These are phyloP conservation scores for Cinnamomum micranthum DNA, from an alignment of 164 flowering plant genomes.

Conservation along the genomic window DNA sequence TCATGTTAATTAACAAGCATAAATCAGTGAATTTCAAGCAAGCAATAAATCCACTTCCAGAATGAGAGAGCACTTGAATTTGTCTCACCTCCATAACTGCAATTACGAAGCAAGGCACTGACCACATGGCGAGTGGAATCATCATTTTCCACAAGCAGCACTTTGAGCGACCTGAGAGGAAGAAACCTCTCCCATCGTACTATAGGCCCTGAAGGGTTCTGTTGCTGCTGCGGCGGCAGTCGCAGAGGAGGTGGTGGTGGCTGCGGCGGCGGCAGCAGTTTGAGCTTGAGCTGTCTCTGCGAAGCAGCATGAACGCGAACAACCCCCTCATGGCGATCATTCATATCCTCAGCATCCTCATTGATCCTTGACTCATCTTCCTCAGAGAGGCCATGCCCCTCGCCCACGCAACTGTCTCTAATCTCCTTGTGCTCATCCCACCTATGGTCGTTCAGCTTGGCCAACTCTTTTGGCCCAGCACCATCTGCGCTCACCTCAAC, in stretches of 20 bases:
- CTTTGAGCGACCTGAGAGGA: slow-evolving; percentile 47
- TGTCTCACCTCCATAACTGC: slow-evolving; percentile 60
- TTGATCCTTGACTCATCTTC: slow-evolving; percentile 42
- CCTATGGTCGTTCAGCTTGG: slow-evolving; percentile 23
- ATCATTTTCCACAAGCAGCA: slow-evolving; percentile 62
- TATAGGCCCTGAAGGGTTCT: slow-evolving; percentile 42
- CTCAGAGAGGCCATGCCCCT: slow-evolving; percentile 38
- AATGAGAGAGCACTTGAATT: too few species aligned
- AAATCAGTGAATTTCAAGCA: not conserved
- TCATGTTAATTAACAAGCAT: not conserved
- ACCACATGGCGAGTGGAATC: slow-evolving; percentile 66
- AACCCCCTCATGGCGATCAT: slow-evolving; percentile 13
- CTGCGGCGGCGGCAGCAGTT: not conserved
- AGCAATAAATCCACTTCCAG: not conserved
- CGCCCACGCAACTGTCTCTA: slow-evolving; percentile 39
- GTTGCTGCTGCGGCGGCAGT: slow-evolving; percentile 24
- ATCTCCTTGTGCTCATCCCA: slow-evolving; percentile 34
- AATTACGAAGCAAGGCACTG: slow-evolving; percentile 58
- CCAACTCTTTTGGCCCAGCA: slow-evolving; percentile 27
- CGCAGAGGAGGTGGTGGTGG: not conserved
- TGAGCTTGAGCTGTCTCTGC: slow-evolving; percentile 2
- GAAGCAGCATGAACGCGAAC: slow-evolving; percentile 15
- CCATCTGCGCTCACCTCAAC: slow-evolving; percentile 33
- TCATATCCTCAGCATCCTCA: slow-evolving; percentile 21
- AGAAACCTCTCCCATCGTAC: slow-evolving; percentile 67